Evolutionary conservation across 345 rosid genomes (phyloP).

Genomic region (Hibiscus mutabilis): DNA sequence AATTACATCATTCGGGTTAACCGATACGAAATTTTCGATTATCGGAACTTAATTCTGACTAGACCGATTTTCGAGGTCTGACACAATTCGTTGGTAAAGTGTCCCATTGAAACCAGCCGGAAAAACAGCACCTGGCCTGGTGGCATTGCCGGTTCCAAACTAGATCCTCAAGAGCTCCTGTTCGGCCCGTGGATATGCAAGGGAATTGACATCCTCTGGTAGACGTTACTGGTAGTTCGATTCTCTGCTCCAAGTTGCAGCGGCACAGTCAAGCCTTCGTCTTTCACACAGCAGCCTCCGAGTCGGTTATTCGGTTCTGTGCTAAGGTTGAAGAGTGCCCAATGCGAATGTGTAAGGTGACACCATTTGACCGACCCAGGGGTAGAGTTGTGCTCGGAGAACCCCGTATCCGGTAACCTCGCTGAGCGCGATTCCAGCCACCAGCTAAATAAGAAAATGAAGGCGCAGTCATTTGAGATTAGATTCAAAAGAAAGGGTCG

Average conservation of each 20-base stretch:
- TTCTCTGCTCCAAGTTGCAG: constrained; percentile 29
- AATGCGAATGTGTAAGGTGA: constrained; percentile 28
- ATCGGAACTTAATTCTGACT: too few species aligned
- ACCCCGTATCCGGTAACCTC: constrained; percentile 20
- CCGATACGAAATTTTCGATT: too few species aligned
- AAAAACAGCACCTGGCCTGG: constrained; percentile 27
- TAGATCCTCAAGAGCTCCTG: constrained; percentile 31
- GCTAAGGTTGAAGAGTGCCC: constrained; percentile 17
- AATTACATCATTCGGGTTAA: too few species aligned
- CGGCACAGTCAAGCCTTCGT: constrained; percentile 43
- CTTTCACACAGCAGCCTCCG: constrained; percentile 32
- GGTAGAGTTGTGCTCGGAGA: constrained; percentile 34
- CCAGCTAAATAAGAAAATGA: background rate
- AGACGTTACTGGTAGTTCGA: constrained; percentile 24
- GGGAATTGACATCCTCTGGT: constrained; percentile 22
- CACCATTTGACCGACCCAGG: constrained; percentile 19
- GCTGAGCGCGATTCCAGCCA: too few species aligned
- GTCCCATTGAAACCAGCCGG: constrained; percentile 34
- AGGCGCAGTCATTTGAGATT: background rate
- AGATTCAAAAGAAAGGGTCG: background rate
- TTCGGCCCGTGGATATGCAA: constrained; percentile 24
- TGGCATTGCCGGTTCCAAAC: constrained; percentile 28
- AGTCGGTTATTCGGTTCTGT: constrained; percentile 27
- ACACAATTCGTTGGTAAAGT: background rate
- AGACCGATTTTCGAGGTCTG: too few species aligned